Evolutionary conservation across 768 basidiomycete species (phyloP).

Genomic region (Leccinum incarnatum): DNA sequence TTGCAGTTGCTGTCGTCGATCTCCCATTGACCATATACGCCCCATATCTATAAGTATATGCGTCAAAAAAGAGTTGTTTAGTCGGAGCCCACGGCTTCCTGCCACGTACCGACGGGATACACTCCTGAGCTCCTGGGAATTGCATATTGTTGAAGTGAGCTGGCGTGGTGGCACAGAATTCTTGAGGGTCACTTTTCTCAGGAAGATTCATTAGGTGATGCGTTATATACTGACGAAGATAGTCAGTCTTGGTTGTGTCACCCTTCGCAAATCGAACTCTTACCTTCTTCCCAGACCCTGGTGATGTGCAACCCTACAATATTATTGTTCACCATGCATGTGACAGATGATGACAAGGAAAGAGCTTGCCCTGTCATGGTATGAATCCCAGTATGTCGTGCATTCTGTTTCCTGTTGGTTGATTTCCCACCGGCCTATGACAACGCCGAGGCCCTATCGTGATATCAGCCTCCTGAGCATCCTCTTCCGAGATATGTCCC

Average conservation of each 20-base stretch:
- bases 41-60: background rate
- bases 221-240: slow-evolving; percentile 21
- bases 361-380: slow-evolving; percentile 24
- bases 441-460: slow-evolving; percentile 11
- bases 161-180: slow-evolving; percentile 37
- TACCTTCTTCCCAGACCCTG: slow-evolving; percentile 23
- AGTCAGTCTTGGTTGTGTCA: background rate
- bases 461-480: background rate
- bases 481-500: background rate
- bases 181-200: slow-evolving; percentile 23
- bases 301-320: slow-evolving; percentile 24
- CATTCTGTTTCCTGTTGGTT: slow-evolving; percentile 28
- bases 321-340: background rate
- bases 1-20: background rate
- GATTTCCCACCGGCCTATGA: slow-evolving; percentile 29
- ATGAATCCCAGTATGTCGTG: slow-evolving; percentile 22
- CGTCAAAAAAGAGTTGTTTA: background rate
- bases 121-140: slow-evolving; percentile 23
- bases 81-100: background rate
- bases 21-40: background rate
- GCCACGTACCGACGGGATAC: slow-evolving; percentile 17
- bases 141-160: slow-evolving; percentile 18
- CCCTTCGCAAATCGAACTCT: background rate
- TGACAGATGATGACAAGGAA: background rate
- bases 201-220: slow-evolving; percentile 29